A percentile compares a stretch with the other conserved stretches of the same genome.
phyloP scores from a whole-genome alignment of 192 early-diverging fungal genomes.

The Phycomyces nitens region DNA sequence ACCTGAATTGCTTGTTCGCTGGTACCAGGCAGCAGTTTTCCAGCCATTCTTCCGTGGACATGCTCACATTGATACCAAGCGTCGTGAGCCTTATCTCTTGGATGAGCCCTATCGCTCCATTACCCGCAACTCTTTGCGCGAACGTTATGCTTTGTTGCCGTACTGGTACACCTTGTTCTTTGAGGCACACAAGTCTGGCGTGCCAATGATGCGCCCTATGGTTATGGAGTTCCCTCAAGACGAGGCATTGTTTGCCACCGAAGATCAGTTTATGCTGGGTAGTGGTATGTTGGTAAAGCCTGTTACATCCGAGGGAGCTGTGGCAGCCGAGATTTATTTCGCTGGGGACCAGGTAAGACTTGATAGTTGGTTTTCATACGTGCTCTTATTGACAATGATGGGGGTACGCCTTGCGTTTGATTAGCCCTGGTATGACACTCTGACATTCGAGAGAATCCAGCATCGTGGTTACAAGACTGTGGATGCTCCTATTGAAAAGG shows the following conservation, averaged over 20 bases:
- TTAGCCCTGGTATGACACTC: constrained; percentile 67
- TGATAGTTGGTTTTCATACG: background rate
- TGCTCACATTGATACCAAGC: constrained; percentile 95
- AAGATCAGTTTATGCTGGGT: constrained; percentile 92
- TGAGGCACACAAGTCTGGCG: constrained; percentile 68
- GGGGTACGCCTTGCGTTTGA: background rate
- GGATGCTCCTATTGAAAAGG: constrained; percentile 67
- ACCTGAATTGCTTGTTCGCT: constrained; percentile 84
- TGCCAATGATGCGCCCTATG: constrained; percentile 88
- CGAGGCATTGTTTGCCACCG: constrained; percentile 69
- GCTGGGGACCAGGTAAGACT: constrained; percentile 56
- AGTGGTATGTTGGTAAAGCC: constrained; percentile 70
- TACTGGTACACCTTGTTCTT: constrained; percentile 91
- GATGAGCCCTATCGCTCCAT: constrained; percentile 77
- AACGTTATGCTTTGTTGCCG: constrained; percentile 86
- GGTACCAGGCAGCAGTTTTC: constrained; percentile 94
- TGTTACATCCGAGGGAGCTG: constrained; percentile 55
- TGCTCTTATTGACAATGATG: background rate
- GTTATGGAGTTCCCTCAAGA: constrained; percentile 84
- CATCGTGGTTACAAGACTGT: constrained; percentile 40
- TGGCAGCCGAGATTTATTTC: constrained; percentile 67
- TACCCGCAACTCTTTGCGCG: constrained; percentile 76
- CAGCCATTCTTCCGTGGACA: constrained; percentile 98
- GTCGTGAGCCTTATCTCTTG: constrained; percentile 95
- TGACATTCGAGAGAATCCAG: constrained; percentile 38